A percentile compares a stretch with the other conserved stretches of the same genome.
phyloP scores from a whole-genome alignment of 345 rosid genomes.

The Eucalyptus cladocalyx region DNA sequence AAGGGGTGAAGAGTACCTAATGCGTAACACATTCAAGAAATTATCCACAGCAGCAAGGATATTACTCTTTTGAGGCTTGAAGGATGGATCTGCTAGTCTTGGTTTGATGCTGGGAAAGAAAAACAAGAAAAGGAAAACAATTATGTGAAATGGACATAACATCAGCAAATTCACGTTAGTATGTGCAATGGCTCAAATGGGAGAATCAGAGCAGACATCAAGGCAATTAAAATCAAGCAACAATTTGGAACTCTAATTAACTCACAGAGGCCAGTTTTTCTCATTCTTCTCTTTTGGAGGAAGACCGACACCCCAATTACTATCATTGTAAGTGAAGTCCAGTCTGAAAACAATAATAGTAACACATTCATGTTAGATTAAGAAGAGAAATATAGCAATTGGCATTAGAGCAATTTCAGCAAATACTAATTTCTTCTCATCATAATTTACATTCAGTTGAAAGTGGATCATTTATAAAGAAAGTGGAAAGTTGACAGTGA shows the following conservation, averaged over 20 bases:
- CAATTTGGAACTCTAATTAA: background rate
- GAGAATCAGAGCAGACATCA: background rate
- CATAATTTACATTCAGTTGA: background rate
- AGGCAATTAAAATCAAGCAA: background rate
- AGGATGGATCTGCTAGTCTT: conserved; percentile 76
- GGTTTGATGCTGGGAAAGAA: conserved; percentile 55
- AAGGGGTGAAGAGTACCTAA: conserved; percentile 89
- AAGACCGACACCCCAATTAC: conserved; percentile 95
- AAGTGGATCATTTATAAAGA: background rate
- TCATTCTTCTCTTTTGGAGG: conserved; percentile 88
- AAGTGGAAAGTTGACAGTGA: background rate
- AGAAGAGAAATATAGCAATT: background rate
- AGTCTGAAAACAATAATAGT: conserved; percentile 31
- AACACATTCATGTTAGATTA: background rate
- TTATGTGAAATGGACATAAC: background rate
- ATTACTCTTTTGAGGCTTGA: conserved; percentile 68
- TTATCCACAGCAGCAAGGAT: conserved; percentile 64
- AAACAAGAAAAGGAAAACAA: background rate
- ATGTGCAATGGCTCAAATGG: background rate
- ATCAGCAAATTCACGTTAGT: background rate
- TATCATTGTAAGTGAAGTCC: conserved; percentile 69
- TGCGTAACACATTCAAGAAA: conserved; percentile 49
- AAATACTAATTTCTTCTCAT: background rate
- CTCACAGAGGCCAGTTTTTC: conserved; percentile 77
- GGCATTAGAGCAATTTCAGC: background rate